These are phyloP conservation scores for Syncephalastrum monosporum DNA, from an alignment of 371 early-diverging fungal genomes.

Conservation along the genomic window DNA sequence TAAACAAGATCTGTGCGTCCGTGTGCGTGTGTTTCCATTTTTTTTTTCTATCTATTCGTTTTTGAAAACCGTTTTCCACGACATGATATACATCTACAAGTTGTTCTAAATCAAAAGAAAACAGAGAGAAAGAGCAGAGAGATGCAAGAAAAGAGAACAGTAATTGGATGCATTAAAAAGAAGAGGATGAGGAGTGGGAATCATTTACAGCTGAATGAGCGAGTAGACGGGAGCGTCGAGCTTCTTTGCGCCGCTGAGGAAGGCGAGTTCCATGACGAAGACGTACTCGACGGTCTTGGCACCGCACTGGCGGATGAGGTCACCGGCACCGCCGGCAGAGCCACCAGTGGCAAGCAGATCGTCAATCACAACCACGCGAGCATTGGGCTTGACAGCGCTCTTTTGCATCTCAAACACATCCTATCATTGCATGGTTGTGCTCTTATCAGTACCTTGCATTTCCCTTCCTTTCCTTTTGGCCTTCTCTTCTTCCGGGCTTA, in stretches of 20 bases:
- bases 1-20: slow-evolving; percentile 31
- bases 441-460: no score
- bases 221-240: slow-evolving; percentile 88
- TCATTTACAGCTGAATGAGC: slow-evolving; percentile 70
- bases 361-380: slow-evolving; percentile 90
- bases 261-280: slow-evolving; percentile 89
- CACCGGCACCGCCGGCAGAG: slow-evolving; percentile 80
- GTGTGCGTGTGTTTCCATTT: no score
- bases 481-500: slow-evolving; percentile 28
- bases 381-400: slow-evolving; percentile 75
- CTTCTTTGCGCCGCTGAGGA: slow-evolving; percentile 74
- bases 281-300: slow-evolving; percentile 81
- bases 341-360: slow-evolving; percentile 97
- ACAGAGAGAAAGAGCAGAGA: no score
- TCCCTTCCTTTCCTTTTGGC: neutral
- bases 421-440: slow-evolving; percentile 17
- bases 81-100: no score
- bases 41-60: no score
- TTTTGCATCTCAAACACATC: slow-evolving; percentile 93
- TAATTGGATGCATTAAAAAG: neutral
- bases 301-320: slow-evolving; percentile 75
- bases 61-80: no score
- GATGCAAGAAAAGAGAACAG: no score
- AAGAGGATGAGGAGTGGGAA: slow-evolving; percentile 2
- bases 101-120: no score